Evolutionary conservation across 768 basidiomycete species (phyloP).

Genomic region (Suillus tomentosus): DNA sequence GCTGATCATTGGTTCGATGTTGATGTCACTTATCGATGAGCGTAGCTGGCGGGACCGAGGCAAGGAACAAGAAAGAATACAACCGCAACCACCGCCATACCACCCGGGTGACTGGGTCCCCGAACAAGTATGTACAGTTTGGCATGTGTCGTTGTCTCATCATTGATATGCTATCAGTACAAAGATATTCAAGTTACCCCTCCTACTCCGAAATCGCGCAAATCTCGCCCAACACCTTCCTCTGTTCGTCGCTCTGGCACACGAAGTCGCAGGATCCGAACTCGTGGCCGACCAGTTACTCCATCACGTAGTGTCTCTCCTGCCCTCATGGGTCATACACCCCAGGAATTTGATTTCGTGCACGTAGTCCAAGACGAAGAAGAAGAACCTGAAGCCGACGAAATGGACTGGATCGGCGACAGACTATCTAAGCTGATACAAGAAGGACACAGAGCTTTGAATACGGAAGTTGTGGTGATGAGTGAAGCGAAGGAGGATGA

Average conservation of each 20-base stretch:
- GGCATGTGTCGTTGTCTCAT: background rate
- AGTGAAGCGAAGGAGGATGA: slow-evolving; percentile 74
- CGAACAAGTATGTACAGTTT: slow-evolving; percentile 31
- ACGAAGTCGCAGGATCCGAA: slow-evolving; percentile 40
- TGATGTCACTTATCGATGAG: slow-evolving; percentile 8
- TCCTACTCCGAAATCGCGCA: slow-evolving; percentile 41
- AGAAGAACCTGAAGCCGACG: slow-evolving; percentile 38
- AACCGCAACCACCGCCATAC: slow-evolving; percentile 52
- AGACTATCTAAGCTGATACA: slow-evolving; percentile 70
- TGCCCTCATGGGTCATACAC: slow-evolving; percentile 31
- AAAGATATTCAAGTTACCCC: slow-evolving; percentile 39
- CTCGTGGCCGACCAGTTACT: slow-evolving; percentile 25
- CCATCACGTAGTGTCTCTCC: slow-evolving; percentile 32
- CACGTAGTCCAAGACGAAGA: slow-evolving; percentile 33
- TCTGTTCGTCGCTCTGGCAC: slow-evolving; percentile 36
- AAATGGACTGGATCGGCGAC: slow-evolving; percentile 87
- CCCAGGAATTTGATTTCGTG: slow-evolving; percentile 47
- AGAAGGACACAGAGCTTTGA: slow-evolving; percentile 77
- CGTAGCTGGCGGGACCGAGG: slow-evolving; percentile 79
- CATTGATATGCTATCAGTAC: slow-evolving; percentile 15
- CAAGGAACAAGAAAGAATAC: slow-evolving; percentile 45
- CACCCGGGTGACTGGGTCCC: slow-evolving; percentile 60
- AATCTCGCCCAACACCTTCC: slow-evolving; percentile 35
- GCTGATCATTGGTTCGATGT: slow-evolving; percentile 1
- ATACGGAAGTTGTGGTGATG: slow-evolving; percentile 77